Conservation (phyloP, 2,329 filamentous ascomycete species). For the Botryotinia convoluta region DNA sequence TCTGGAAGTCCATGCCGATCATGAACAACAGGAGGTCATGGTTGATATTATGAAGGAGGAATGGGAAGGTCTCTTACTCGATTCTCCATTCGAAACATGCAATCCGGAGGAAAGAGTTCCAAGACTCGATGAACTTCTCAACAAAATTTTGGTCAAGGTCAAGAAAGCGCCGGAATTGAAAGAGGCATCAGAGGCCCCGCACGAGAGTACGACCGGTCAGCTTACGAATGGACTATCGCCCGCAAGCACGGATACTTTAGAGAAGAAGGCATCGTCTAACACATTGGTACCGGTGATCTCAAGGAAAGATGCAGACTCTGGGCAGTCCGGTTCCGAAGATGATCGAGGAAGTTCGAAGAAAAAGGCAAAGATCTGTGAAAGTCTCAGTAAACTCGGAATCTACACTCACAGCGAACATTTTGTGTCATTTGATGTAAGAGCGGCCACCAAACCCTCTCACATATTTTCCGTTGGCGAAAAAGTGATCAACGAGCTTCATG, state of each 20-base stretch:
- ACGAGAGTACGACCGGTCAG: not conserved
- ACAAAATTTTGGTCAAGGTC: conserved; percentile 82
- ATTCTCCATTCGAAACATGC: conserved; percentile 47
- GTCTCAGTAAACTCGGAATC: conserved; percentile 71
- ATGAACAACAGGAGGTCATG: conserved; percentile 85
- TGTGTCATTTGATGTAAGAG: conserved; percentile 64
- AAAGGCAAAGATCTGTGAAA: conserved; percentile 60
- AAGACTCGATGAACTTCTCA: conserved; percentile 65
- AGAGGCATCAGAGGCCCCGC: not conserved
- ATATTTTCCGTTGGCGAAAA: conserved; percentile 68
- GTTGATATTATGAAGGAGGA: conserved; percentile 90
- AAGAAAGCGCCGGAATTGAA: conserved; percentile 49
- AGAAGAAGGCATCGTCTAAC: conserved; percentile 20
- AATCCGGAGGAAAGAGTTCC: conserved; percentile 57
- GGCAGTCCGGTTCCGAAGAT: conserved; percentile 36
- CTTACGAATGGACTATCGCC: conserved; percentile 11
- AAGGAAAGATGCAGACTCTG: conserved; percentile 30
- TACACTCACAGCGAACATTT: conserved; percentile 88
- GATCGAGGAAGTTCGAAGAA: conserved; percentile 35
- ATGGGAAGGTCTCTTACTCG: conserved; percentile 74
- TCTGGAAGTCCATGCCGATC: conserved; percentile 82
- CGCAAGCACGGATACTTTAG: not conserved
- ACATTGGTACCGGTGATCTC: conserved; percentile 27
- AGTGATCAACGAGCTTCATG: conserved; percentile 61
- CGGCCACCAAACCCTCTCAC: conserved; percentile 56